Conservation (phyloP, 1,284 basidiomycete species). For the Sporisorium graminicola region DNA sequence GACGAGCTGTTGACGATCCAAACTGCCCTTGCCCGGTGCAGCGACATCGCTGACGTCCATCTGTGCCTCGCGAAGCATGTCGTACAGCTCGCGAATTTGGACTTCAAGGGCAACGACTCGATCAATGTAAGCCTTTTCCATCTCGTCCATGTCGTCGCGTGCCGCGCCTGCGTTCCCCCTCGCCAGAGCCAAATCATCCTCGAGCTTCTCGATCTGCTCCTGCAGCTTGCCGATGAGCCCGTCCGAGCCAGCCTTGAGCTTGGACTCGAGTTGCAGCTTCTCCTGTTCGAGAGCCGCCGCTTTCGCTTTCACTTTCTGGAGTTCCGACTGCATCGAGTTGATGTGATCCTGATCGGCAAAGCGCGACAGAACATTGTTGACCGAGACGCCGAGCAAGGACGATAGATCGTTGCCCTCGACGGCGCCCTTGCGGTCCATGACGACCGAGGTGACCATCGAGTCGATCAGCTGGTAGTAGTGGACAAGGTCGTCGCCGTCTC, state of each 20-base stretch:
- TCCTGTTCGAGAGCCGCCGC: slow-evolving; percentile 79
- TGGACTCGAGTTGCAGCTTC: slow-evolving; percentile 77
- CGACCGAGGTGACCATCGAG: slow-evolving; percentile 90
- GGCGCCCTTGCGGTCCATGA: slow-evolving; percentile 84
- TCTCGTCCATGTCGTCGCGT: slow-evolving; percentile 78
- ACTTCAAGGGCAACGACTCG: slow-evolving; percentile 88
- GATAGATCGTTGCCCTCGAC: slow-evolving; percentile 79
- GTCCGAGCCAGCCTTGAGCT: slow-evolving; percentile 82
- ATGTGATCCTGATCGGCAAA: slow-evolving; percentile 91
- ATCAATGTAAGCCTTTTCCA: slow-evolving; percentile 86
- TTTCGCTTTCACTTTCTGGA: slow-evolving; percentile 77
- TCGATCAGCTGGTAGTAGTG: slow-evolving; percentile 95
- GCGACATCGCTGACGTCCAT: slow-evolving; percentile 73
- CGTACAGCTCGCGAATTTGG: slow-evolving; percentile 92
- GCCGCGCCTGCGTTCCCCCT: slow-evolving; percentile 77
- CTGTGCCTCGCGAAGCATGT: slow-evolving; percentile 83
- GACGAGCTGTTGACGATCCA: slow-evolving; percentile 74
- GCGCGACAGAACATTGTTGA: slow-evolving; percentile 87
- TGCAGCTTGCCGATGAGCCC: slow-evolving; percentile 88
- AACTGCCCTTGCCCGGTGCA: slow-evolving; percentile 54
- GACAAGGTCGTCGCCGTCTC: slow-evolving; percentile 79
- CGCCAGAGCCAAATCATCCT: slow-evolving; percentile 83
- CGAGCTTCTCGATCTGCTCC: slow-evolving; percentile 78
- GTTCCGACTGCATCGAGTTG: slow-evolving; percentile 83
- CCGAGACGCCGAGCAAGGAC: slow-evolving; percentile 86